Percentiles rank a stretch among this genome's conserved stretches.
These are phyloP conservation scores for Trichoderma asperellum DNA, from an alignment of 2,329 filamentous ascomycete species.

Conservation along the genomic window DNA sequence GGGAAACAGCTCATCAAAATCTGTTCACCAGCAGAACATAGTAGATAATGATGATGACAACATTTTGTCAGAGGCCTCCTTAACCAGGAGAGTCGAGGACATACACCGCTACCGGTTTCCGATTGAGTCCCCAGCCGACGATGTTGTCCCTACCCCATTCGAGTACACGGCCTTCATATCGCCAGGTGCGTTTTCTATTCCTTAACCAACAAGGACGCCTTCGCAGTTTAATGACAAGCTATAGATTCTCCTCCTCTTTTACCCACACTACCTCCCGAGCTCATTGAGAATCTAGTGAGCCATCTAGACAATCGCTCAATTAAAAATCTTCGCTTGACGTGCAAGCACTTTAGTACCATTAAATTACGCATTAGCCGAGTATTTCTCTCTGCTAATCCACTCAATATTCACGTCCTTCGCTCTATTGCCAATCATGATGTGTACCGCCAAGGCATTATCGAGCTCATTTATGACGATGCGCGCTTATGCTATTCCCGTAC, in stretches of 20 bases:
- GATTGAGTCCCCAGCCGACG: background rate
- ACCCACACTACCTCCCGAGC: background rate
- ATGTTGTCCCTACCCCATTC: background rate
- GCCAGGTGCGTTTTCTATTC: background rate
- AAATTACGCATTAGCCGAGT: background rate
- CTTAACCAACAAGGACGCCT: background rate
- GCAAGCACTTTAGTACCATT: background rate
- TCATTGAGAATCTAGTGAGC: background rate
- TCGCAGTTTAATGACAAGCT: background rate
- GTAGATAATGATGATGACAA: background rate
- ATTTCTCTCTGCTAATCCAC: background rate
- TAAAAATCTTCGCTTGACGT: background rate
- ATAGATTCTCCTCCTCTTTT: background rate
- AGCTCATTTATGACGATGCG: conserved; percentile 35
- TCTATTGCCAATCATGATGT: conserved; percentile 29
- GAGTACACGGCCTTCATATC: background rate
- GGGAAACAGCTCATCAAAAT: background rate
- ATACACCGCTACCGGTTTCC: background rate
- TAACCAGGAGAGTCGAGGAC: background rate
- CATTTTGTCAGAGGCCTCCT: background rate
- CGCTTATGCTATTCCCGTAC: background rate
- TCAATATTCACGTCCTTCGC: conserved; percentile 28
- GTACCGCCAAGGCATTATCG: conserved; percentile 25
- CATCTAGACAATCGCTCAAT: background rate
- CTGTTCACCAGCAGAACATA: background rate